phyloP scores from a whole-genome alignment of 805 yeast genomes.

The Vanderwaltozyma polyspora region DNA sequence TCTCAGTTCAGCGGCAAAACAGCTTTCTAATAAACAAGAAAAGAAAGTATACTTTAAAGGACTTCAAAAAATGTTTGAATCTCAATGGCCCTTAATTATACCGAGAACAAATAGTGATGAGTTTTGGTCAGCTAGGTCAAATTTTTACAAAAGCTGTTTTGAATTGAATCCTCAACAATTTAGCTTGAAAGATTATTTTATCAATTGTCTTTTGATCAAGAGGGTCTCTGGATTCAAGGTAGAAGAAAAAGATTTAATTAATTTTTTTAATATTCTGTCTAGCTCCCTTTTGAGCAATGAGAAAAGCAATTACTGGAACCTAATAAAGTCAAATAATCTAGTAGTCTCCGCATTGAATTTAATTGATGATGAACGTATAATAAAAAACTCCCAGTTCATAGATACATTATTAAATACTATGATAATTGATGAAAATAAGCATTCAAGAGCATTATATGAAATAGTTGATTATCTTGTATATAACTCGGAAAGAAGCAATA shows the following conservation, averaged over 20 bases:
- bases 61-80: neutral
- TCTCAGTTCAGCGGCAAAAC: no score
- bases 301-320: constrained; percentile 7
- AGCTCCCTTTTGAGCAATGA: constrained; percentile 4
- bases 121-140: constrained; percentile 16
- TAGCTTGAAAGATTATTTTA: constrained; percentile 6
- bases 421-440: constrained; percentile 6
- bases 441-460: constrained; percentile 12
- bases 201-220: constrained; percentile 15
- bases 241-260: constrained; percentile 10
- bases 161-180: no score
- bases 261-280: constrained; percentile 9
- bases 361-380: constrained; percentile 4
- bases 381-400: constrained; percentile 13
- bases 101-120: constrained; percentile 5
- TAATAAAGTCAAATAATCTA: constrained; percentile 6
- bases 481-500: neutral
- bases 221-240: constrained; percentile 9
- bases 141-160: no score
- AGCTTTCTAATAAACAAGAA: no score
- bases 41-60: no score
- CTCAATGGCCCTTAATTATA: no score
- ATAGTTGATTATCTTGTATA: constrained; percentile 10
- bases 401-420: constrained; percentile 12
- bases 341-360: constrained; percentile 7